A percentile compares a stretch with the other conserved stretches of the same genome.
phyloP scores from a whole-genome alignment of 2,329 filamentous ascomycete genomes.

The Penicillium corylophilum region DNA sequence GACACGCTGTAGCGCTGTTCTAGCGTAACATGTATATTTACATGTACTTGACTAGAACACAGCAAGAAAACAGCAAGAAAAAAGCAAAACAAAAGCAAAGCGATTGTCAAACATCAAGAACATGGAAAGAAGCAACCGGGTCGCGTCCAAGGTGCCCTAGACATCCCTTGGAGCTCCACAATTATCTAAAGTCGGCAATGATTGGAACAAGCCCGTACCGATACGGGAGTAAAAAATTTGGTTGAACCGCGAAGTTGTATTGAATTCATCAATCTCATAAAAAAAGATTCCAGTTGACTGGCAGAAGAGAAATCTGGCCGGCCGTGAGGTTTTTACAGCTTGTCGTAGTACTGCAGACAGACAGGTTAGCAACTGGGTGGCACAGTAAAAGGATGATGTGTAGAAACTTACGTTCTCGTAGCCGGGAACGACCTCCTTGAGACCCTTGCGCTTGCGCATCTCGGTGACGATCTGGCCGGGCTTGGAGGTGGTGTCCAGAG shows the following conservation, averaged over 20 bases:
- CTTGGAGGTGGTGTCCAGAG: slow-evolving; percentile 79
- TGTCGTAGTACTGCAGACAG: slow-evolving; percentile 84
- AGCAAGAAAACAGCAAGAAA: slow-evolving; percentile 9
- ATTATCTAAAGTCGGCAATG: slow-evolving; percentile 30
- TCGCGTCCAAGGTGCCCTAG: slow-evolving; percentile 6
- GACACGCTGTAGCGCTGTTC: slow-evolving; percentile 6
- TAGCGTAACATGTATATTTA: slow-evolving; percentile 33
- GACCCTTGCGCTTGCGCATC: slow-evolving; percentile 99
- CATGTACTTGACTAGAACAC: slow-evolving; percentile 27
- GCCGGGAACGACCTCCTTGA: slow-evolving; percentile 92
- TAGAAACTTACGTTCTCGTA: slow-evolving; percentile 83
- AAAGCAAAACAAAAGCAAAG: slow-evolving; percentile 18
- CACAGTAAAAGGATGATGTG: not conserved
- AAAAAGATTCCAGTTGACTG: slow-evolving; percentile 37
- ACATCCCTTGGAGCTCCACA: slow-evolving; percentile 9
- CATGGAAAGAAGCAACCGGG: slow-evolving; percentile 27
- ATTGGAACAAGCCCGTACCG: slow-evolving; percentile 24
- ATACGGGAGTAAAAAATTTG: slow-evolving; percentile 30
- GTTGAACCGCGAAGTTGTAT: slow-evolving; percentile 36
- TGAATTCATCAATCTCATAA: slow-evolving; percentile 47
- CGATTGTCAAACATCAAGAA: slow-evolving; percentile 18
- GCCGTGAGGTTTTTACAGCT: slow-evolving; percentile 70
- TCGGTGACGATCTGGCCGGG: slow-evolving; percentile 78
- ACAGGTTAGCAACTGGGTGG: slow-evolving; percentile 18
- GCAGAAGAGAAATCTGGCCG: slow-evolving; percentile 42